Percentiles rank a stretch among this genome's conserved stretches.
Evolutionary conservation across 352 stramenopile species (phyloP).

Genomic region (Phytophthora rubi): DNA sequence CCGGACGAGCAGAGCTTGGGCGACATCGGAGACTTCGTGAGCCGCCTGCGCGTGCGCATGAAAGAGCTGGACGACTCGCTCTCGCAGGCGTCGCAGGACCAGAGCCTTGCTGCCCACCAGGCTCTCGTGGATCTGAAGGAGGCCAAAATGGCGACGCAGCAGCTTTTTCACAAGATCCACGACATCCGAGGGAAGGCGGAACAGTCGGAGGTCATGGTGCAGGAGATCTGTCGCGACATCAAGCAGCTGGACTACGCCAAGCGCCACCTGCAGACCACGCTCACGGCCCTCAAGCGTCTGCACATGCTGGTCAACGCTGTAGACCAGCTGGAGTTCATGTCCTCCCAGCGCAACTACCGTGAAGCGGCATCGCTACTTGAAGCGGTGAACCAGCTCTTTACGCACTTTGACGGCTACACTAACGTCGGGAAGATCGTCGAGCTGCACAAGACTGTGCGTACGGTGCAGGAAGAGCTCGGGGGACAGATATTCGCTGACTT

Average conservation of each 20-base stretch:
- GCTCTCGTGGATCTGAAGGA: slow-evolving; percentile 86
- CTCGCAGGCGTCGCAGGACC: slow-evolving; percentile 81
- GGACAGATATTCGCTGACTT: slow-evolving; percentile 93
- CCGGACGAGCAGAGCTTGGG: slow-evolving; percentile 84
- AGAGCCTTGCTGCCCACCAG: slow-evolving; percentile 76
- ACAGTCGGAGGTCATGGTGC: slow-evolving; percentile 96
- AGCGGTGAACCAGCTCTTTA: slow-evolving; percentile 95
- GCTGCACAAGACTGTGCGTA: slow-evolving; percentile 90
- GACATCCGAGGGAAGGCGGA: slow-evolving; percentile 95
- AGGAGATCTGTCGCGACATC: slow-evolving; percentile 99
- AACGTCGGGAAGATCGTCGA: slow-evolving; percentile 94
- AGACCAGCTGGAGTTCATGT: slow-evolving; percentile 89
- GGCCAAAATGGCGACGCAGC: slow-evolving; percentile 83
- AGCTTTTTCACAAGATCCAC: slow-evolving; percentile 93
- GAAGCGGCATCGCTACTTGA: slow-evolving; percentile 97
- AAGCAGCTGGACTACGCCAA: slow-evolving; percentile 99
- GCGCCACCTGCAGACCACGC: slow-evolving; percentile 94
- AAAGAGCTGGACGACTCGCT: slow-evolving; percentile 84
- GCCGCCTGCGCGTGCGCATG: slow-evolving; percentile 75
- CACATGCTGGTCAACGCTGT: slow-evolving; percentile 99
- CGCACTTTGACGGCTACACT: slow-evolving; percentile 96
- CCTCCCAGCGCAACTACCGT: slow-evolving; percentile 91
- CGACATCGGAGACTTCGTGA: slow-evolving; percentile 87
- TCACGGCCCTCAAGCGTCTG: slow-evolving; percentile 96
- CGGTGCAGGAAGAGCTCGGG: slow-evolving; percentile 89